phyloP scores from a whole-genome alignment of 1,284 basidiomycete species.

The Austroboletus novae-zelandiae region DNA sequence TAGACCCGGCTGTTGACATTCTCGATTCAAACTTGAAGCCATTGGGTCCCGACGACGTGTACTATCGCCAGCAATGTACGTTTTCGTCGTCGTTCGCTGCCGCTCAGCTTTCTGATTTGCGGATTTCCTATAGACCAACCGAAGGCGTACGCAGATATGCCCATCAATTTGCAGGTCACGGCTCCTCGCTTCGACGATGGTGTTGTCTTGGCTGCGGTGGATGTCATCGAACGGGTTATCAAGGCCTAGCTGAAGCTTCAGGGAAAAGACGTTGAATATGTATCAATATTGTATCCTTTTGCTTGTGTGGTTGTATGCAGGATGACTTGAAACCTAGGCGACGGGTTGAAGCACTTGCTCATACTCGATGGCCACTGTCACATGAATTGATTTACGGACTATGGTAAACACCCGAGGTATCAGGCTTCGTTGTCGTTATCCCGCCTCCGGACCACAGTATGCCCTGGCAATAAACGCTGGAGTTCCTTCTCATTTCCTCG shows the following conservation, averaged over 20 bases:
- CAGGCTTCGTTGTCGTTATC: too few species aligned
- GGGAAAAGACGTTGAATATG: too few species aligned
- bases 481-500: too few species aligned
- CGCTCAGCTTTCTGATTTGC: not conserved
- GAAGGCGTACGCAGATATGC: slow-evolving; percentile 6
- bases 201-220: slow-evolving; percentile 21
- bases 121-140: slow-evolving; percentile 20
- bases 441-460: too few species aligned
- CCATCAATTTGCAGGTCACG: slow-evolving; percentile 22
- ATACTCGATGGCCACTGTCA: too few species aligned
- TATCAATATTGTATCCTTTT: too few species aligned
- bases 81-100: not conserved
- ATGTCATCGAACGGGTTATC: slow-evolving; percentile 12
- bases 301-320: too few species aligned
- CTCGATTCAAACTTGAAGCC: slow-evolving; percentile 1
- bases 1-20: not conserved
- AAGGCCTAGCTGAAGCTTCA: slow-evolving; percentile 1
- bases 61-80: slow-evolving; percentile 19
- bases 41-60: slow-evolving; percentile 22
- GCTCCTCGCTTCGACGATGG: slow-evolving; percentile 21
- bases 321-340: too few species aligned
- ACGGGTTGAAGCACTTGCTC: too few species aligned
- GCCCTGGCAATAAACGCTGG: too few species aligned
- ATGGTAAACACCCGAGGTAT: too few species aligned
- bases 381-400: too few species aligned